Evolutionary conservation across 441 rosid species (phyloP), one percentile per base, ranked within the genome.

Genomic region (Gossypium gossypioides): DNA sequence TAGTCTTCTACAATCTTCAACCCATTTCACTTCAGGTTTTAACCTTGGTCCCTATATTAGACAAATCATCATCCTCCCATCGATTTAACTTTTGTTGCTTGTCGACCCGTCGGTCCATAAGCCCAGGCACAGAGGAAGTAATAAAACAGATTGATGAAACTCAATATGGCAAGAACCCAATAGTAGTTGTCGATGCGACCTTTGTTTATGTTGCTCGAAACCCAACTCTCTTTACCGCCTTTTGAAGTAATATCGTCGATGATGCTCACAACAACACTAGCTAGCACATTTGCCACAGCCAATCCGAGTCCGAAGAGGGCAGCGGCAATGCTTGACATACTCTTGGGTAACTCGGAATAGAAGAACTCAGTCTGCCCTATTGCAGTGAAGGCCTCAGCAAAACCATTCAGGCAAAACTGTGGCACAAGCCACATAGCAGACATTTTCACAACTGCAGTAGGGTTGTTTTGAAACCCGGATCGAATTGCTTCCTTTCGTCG

Each of bases 371-470:
- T 90, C 72, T 91, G 98, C 13, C 91, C 96, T 10, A 94, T 90
- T 6, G 87, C 92, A 3, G 84, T 85, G 5, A 91, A 82, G 10
- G 96, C 97, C 75, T 91, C 96, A 0, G 96, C 97, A 1, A 93
- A 72, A 21, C 95, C 98, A 21, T 74, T 79, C 74, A 93, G 44
- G 76, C 84, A 82, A 62, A 86, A 81, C 44, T 90, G 97, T 0
- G 96, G 98, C 22, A 84, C 88, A 0, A 91, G 90, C 97, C 98
- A 93, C 86, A 87, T 80, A 0, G 96, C 98, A 0, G 97, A 87
- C 85, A 91, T 86, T 71, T 73, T 34, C 54, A 87, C 65, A 66
- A 83, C 89, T 0, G 81, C 89, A 1, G 12, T n/a, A 2, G 84
- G 76, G 32, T 90, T 79, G 82, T 90, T 77, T 12, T n/a, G 24